Evolutionary conservation across 1,284 basidiomycete genomes (phyloP).

Genomic region (Rhodotorula sp.): DNA sequence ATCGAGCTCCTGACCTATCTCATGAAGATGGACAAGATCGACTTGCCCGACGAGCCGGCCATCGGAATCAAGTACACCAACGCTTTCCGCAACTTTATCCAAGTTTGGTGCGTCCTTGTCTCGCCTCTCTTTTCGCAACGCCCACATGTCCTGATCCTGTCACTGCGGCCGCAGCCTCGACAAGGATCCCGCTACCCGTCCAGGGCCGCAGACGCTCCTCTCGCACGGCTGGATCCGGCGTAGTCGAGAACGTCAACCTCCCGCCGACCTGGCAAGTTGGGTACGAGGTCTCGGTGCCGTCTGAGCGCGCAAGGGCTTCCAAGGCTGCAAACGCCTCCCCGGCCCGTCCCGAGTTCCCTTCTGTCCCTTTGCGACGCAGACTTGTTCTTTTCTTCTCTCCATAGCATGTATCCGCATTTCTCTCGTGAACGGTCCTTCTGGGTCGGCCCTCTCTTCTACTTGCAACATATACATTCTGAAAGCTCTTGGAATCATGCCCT

Average conservation of each 20-base stretch:
- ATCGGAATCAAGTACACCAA: constrained; percentile 67
- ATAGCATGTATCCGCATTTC: neutral
- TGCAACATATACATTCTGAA: too few species aligned
- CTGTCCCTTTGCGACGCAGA: neutral
- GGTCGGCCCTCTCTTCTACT: too few species aligned
- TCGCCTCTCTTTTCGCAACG: neutral
- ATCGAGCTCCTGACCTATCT: constrained; percentile 94
- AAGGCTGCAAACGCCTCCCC: too few species aligned
- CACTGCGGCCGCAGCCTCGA: constrained; percentile 42
- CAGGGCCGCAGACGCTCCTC: constrained; percentile 80
- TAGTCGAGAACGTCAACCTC: constrained; percentile 68
- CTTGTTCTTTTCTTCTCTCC: neutral
- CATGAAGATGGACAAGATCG: constrained; percentile 82
- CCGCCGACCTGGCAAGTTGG: constrained; percentile 82
- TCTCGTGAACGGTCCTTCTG: too few species aligned
- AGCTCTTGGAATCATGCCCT: too few species aligned
- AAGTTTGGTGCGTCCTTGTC: constrained; percentile 64
- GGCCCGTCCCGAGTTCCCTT: too few species aligned
- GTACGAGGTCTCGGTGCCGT: constrained; percentile 52
- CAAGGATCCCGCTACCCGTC: constrained; percentile 59
- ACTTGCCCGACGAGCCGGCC: constrained; percentile 50
- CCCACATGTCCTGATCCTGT: neutral
- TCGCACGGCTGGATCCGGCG: constrained; percentile 81
- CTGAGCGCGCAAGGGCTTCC: neutral
- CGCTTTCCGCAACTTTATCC: constrained; percentile 90